Evolutionary conservation across 768 basidiomycete species (phyloP).

Genomic region (Pleurotus ostreatus): DNA sequence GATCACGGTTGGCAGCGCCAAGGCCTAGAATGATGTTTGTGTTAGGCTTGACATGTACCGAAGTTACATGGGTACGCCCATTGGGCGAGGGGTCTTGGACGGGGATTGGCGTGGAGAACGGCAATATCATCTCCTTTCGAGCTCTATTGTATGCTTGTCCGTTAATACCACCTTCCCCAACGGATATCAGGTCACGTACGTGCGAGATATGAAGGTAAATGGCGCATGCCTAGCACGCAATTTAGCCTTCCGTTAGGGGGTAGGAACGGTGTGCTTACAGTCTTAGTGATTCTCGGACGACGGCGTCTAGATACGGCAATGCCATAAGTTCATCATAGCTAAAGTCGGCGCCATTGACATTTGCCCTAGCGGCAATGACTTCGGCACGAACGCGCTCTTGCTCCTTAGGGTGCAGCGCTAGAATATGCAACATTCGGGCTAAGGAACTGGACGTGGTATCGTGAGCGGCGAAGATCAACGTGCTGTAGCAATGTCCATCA

Average conservation of each 20-base stretch:
- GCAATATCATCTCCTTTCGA: slow-evolving; percentile 21
- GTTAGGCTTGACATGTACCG: slow-evolving; percentile 20
- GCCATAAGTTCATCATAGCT: slow-evolving; percentile 14
- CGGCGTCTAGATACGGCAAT: slow-evolving; percentile 22
- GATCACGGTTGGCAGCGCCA: slow-evolving; percentile 27
- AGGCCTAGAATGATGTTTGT: slow-evolving; percentile 23
- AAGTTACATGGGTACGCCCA: slow-evolving; percentile 19
- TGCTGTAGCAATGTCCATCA: slow-evolving; percentile 15
- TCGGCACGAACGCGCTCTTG: slow-evolving; percentile 23
- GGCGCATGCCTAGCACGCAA: slow-evolving; percentile 13
- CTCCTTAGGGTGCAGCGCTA: slow-evolving; percentile 7
- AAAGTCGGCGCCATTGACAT: slow-evolving; percentile 15
- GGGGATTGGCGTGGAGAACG: slow-evolving; percentile 24
- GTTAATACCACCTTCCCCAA: too few species aligned
- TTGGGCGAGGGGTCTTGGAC: slow-evolving; percentile 15
- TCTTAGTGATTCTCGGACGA: slow-evolving; percentile 30
- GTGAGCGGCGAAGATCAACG: slow-evolving; percentile 10
- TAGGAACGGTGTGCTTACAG: slow-evolving; percentile 17
- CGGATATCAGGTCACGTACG: slow-evolving; percentile 10
- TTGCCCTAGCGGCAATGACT: slow-evolving; percentile 14
- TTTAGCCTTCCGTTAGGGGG: background rate
- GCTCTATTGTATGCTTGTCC: slow-evolving; percentile 6
- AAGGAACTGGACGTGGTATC: slow-evolving; percentile 13
- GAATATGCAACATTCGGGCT: slow-evolving; percentile 11
- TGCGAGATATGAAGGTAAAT: slow-evolving; percentile 16